Base-by-base conservation (phyloP, 805 yeast genomes). In the Nakazawaea populi region DNA sequence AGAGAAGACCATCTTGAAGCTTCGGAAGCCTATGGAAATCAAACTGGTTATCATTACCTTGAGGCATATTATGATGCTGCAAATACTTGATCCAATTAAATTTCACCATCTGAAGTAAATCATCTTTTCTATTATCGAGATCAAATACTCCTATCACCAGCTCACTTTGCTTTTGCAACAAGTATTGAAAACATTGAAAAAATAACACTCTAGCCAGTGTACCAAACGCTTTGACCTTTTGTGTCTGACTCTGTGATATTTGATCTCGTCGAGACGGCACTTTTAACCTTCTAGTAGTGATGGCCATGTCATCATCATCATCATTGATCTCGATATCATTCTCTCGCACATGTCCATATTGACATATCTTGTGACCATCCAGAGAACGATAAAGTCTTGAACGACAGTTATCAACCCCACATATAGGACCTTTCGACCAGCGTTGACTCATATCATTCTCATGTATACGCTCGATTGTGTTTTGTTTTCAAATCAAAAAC, bases 391-490 rank as follows among this genome's bases (percentile, higher is more conserved):
- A 92, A 47, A 84, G 75, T 38, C 82, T 70, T 1, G 97, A 87
- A 4, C 87, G 80, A 67, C 99, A 92, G 70, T 92, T 92, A 55
- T 87, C 91, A 2, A 83, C 82, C 1, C 97, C 97, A 74, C 99
- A 92, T 5, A 85, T 68, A 4, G 87, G 85, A 1, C 99, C 98
- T 57, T 82, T 72, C 40, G 75, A 72, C 80, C 83, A 85, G 69
- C 48, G 66, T 66, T 6, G 57, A 31, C 49, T 45, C 52, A 50
- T 50, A n/a, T 37, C 48, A 43, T 43, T 32, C 8, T 37, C 4
- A 37, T 37, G 24, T 18, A 18, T 18, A 18, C 24, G 3, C 24
- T 18, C 24, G 24, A 18, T 18, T 18, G 24, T n/a, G 40, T 8
- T 6, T 37, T 12, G 8, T 11, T 37, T 11, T 37, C 40, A 37